phyloP scores from a whole-genome alignment of 2,329 filamentous ascomycete species.

The Ophiostoma quercus region DNA sequence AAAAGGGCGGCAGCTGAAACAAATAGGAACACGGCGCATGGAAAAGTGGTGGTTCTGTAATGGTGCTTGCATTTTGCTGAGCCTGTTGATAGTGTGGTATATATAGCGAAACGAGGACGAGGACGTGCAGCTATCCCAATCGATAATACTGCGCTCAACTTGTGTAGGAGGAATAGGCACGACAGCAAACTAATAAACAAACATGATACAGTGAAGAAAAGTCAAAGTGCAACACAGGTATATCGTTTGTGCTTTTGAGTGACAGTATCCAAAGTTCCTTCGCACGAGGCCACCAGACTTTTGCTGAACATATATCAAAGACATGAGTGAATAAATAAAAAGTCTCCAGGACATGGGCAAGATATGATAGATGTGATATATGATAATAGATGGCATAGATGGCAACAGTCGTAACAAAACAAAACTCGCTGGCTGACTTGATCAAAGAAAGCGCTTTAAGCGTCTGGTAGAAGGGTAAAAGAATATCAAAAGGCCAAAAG shows the following conservation, averaged over 20 bases:
- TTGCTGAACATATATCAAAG: neutral
- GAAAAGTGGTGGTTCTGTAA: neutral
- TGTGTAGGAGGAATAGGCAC: neutral
- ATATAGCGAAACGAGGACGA: neutral
- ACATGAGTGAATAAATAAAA: neutral
- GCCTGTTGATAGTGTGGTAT: neutral
- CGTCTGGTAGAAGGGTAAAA: neutral
- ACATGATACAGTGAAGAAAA: neutral
- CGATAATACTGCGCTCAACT: neutral
- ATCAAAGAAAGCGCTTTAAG: conserved; percentile 5
- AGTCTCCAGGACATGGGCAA: conserved; percentile 17
- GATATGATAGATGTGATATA: neutral
- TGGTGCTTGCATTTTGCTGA: conserved; percentile 1
- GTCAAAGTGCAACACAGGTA: neutral
- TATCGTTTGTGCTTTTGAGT: neutral
- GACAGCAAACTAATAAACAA: neutral
- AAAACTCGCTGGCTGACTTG: conserved; percentile 18
- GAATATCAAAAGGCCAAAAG: neutral
- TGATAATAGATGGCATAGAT: neutral
- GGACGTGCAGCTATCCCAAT: neutral
- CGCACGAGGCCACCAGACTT: conserved; percentile 3
- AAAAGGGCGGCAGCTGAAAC: conserved; percentile 2
- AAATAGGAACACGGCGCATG: neutral
- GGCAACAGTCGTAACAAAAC: neutral
- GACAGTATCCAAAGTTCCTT: neutral